Evolutionary conservation across 2,329 filamentous ascomycete genomes (phyloP), one percentile per base, ranked within the genome.

Genomic region (Verticillium longisporum): DNA sequence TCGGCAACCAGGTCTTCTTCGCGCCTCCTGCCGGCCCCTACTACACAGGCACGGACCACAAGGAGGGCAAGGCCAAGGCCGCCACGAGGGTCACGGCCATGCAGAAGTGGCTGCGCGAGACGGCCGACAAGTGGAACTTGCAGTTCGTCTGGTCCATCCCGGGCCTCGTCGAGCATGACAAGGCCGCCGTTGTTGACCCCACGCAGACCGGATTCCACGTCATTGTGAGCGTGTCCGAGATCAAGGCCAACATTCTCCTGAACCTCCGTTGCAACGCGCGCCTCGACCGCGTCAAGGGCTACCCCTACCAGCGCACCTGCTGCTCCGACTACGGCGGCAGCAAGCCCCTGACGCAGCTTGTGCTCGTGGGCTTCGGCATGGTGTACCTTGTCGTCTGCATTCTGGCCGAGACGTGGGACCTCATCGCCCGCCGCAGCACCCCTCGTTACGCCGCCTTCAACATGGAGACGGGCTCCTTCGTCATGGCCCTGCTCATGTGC

Each of bases 231-330:
- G 66, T 72, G 21, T 68, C 70, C 3, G 69, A 72, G 53, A 69
- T 63, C 68, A 74, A 68, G 68, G 76, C 67, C 56, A 73, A 59
- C 69, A 71, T 84, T 14, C 66, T 85, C 0, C 74, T 87, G 50
- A 83, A 83, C 64, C 68, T 78, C 18, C 78, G 81, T 56, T 86
- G 84, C 69, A 86, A 64, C 70, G 78, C 69, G 62, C 75, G 64
- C 67, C 74, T 61, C 62, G 69, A 63, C 66, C 69, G 58, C 7
- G 41, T 58, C 13, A 11, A 53, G 58, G 73, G 71, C 18, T 79
- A 77, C 61, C 77, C 78, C 0, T 80, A 77, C 66, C 72, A 77
- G 57, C 74, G 77, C 61, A 83, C 81, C 2, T 86, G 83, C 66
- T 86, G 83, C 65, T 79, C 72, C 57, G 75, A 74, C 53, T 83